Conservation (phyloP, 306 rosid species). For the Crataegus laevigata region DNA sequence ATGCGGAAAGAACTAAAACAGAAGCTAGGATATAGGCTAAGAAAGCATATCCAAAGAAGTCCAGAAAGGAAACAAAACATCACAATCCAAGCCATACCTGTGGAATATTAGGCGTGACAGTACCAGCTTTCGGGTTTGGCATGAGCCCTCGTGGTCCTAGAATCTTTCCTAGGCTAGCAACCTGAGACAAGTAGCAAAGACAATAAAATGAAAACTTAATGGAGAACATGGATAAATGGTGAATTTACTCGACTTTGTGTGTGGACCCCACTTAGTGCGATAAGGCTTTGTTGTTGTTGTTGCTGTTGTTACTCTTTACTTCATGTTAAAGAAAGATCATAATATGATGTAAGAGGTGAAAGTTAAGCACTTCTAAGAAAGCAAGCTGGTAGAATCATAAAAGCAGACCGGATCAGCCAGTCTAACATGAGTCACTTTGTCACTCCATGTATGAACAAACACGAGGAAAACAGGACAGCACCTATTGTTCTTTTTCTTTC, state of each 20-base stretch:
- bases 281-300: no score
- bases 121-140: slow-evolving; percentile 99
- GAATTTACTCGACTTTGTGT: not conserved
- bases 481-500: not conserved
- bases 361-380: not conserved
- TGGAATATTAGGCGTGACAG: slow-evolving; percentile 90
- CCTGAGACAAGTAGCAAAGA: slow-evolving; percentile 43
- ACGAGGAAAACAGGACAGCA: not conserved
- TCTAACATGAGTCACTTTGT: not conserved
- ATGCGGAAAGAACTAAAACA: not conserved
- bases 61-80: not conserved
- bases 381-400: not conserved
- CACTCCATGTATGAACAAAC: not conserved
- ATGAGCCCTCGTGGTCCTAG: slow-evolving; percentile 98
- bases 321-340: not conserved
- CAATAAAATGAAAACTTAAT: not conserved
- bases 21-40: not conserved
- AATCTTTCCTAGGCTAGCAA: slow-evolving; percentile 94
- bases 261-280: no score
- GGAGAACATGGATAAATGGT: not conserved
- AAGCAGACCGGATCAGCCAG: not conserved
- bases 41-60: not conserved
- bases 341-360: not conserved
- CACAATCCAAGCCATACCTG: slow-evolving; percentile 41
- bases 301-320: not conserved